Evolutionary conservation across 2,329 filamentous ascomycete genomes (phyloP).

Genomic region (Neodidymelliopsis sp.): DNA sequence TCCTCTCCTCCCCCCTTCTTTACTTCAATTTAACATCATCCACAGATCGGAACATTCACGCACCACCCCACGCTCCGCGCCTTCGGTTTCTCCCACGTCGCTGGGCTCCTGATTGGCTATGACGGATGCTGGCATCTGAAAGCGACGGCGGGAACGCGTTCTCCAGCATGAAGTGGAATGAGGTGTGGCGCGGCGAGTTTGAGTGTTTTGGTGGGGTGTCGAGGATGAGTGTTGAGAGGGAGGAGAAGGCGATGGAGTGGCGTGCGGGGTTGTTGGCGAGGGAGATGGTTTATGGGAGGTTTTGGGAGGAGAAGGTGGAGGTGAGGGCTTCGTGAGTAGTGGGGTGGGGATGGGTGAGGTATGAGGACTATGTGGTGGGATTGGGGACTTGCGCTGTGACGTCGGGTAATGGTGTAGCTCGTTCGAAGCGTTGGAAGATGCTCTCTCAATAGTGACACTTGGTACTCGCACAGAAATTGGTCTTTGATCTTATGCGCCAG

Average conservation of each 20-base stretch:
- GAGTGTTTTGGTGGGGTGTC: constrained; percentile 18
- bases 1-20: too few relatives aligned
- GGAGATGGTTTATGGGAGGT: constrained; percentile 12
- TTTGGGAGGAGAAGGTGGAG: constrained; percentile 21
- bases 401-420: too few relatives aligned
- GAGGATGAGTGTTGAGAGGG: constrained; percentile 24
- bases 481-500: not conserved
- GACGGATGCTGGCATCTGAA: constrained; percentile 28
- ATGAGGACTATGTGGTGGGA: too few relatives aligned
- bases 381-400: too few relatives aligned
- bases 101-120: constrained; percentile 27
- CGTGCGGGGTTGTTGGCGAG: constrained; percentile 13
- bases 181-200: constrained; percentile 29
- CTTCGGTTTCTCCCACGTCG: constrained; percentile 26
- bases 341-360: too few relatives aligned
- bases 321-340: constrained; percentile 19
- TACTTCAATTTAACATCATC: not conserved
- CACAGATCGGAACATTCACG: constrained; percentile 24
- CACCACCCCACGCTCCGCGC: constrained; percentile 18
- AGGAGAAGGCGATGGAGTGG: constrained; percentile 12
- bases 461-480: too few relatives aligned
- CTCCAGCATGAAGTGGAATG: constrained; percentile 21
- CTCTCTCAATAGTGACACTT: too few relatives aligned
- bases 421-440: too few relatives aligned
- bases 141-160: constrained; percentile 19